phyloP scores from a whole-genome alignment of 805 yeast genomes.

The Metschnikowia peoriensis region DNA sequence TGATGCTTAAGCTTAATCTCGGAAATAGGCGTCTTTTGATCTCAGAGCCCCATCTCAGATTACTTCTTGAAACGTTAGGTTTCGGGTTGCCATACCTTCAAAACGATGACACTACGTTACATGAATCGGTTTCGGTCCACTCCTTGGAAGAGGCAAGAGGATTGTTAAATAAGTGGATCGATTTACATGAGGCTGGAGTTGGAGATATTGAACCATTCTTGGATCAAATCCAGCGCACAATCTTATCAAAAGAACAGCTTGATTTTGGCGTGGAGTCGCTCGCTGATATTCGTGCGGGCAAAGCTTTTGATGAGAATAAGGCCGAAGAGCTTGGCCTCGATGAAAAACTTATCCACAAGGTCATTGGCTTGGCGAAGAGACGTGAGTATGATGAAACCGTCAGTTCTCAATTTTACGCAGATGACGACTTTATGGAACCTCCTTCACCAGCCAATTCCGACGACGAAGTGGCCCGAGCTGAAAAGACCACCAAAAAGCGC shows the following conservation, averaged over 20 bases:
- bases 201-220: slow-evolving; percentile 22
- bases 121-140: slow-evolving; percentile 26
- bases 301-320: slow-evolving; percentile 4
- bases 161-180: slow-evolving; percentile 43
- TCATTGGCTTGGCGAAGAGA: slow-evolving; percentile 20
- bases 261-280: slow-evolving; percentile 14
- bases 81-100: slow-evolving; percentile 41
- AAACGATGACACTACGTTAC: slow-evolving; percentile 41
- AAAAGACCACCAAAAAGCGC: slow-evolving; percentile 3
- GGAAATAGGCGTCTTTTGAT: slow-evolving; percentile 32
- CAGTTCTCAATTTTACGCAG: slow-evolving; percentile 14
- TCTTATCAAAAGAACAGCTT: slow-evolving; percentile 15
- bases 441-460: slow-evolving; percentile 1
- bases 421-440: slow-evolving; percentile 19
- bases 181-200: slow-evolving; percentile 14
- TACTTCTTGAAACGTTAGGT: slow-evolving; percentile 47
- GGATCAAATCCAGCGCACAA: slow-evolving; percentile 15
- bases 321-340: slow-evolving; percentile 11
- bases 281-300: slow-evolving; percentile 12
- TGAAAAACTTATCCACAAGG: slow-evolving; percentile 5
- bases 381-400: slow-evolving; percentile 17
- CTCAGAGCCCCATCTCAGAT: slow-evolving; percentile 48
- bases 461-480: neutral
- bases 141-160: slow-evolving; percentile 33
- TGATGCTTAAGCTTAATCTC: slow-evolving; percentile 14